Base-by-base conservation (phyloP, 2,329 filamentous ascomycete genomes). In the Colletotrichum brevisporum region DNA sequence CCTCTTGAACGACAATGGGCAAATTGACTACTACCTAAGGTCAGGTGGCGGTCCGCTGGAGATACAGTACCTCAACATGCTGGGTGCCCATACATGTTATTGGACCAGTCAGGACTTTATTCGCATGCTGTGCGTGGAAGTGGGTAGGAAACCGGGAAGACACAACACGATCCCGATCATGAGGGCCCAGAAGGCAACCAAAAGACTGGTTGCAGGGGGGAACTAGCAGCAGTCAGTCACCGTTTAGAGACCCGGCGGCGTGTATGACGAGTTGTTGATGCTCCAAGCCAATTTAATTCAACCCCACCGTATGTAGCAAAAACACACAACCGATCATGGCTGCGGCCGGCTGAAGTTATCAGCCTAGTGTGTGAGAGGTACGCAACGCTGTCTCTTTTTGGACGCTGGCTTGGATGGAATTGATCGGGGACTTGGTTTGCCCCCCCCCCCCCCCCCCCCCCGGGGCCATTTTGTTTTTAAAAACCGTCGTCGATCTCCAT, bases 1-100 rank as follows among this genome's bases (percentile, higher is more conserved):
- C 70, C 79, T 97, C 8, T 88, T 99, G 4, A 99, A 99, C 74
- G 96, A 99, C 75, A 98, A 98, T 73, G 95, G 95, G 0, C 96
- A 99, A 80, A 91, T 99, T 48, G 96, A 99, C 78, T 99, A 90
- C 80, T 97, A 92, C 75, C 83, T 99, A 56, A 90, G 90, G 56
- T 94, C 94, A 8, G 93, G 94, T 0, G 92, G 93, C 2, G 96
- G 96, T 0, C 92, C 95, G 4, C 83, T 99, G 43, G 96, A 97
- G 80, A 94, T 98, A 26, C 95, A 98, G 80, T 99, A 99, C 78
- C 81, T 98, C 43, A 98, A 97, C 73, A 99, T 99, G 96, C 83
- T 99, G 63, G 93, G 94, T 66, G 96, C 96, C 9, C 96, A 99
- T 80, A 94, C 93, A 64, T 95, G 93, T 77, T 99, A 99, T 79